A percentile compares a stretch with the other conserved stretches of the same genome.
phyloP scores from a whole-genome alignment of 148 eudicot genomes.

The Rhododendron kiyosumense region DNA sequence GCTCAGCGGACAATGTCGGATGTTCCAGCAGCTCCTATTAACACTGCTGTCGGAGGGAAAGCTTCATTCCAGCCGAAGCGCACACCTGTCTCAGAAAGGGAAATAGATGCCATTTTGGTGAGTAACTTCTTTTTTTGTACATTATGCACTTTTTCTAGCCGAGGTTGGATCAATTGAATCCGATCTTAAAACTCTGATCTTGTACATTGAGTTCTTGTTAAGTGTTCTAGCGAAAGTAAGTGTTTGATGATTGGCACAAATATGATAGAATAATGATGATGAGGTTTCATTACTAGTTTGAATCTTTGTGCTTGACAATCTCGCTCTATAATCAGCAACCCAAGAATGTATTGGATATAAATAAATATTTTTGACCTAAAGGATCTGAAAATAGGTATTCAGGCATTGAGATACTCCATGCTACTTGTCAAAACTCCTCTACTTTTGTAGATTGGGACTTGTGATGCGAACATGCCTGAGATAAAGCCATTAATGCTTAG shows the following conservation, averaged over 20 bases:
- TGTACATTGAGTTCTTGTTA: background rate
- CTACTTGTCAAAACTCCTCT: background rate
- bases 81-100: constrained; percentile 51
- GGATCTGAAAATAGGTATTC: background rate
- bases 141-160: background rate
- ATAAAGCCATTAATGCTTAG: background rate
- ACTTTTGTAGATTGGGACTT: background rate
- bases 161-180: background rate
- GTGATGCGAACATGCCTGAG: background rate
- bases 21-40: constrained; percentile 42
- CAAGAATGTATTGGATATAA: background rate
- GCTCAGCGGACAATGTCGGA: constrained; percentile 37
- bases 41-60: constrained; percentile 45
- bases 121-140: background rate
- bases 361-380: background rate
- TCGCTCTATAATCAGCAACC: background rate
- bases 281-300: background rate
- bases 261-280: background rate
- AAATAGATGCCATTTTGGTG: constrained; percentile 71
- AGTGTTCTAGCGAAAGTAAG: background rate
- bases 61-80: constrained; percentile 85
- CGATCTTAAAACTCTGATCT: background rate
- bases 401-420: background rate
- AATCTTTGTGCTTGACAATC: constrained; percentile 1
- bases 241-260: background rate